phyloP scores from a whole-genome alignment of 2,329 filamentous ascomycete species.

The Neonectria sp. region DNA sequence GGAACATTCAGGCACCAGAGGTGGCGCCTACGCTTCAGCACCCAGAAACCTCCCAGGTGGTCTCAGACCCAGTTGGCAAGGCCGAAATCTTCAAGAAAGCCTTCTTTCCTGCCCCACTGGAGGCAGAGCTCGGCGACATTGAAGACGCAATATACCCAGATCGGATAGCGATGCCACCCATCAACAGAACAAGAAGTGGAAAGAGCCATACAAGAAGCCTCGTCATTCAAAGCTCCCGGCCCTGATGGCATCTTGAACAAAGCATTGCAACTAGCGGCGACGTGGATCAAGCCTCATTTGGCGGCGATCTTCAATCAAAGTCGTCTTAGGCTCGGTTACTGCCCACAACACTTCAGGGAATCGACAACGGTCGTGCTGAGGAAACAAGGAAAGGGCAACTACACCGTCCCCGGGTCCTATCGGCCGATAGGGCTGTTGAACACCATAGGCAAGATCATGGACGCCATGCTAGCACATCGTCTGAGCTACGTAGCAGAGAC shows the following conservation, averaged over 20 bases:
- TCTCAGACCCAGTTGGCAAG: neutral
- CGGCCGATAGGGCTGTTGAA: neutral
- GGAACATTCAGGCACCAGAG: neutral
- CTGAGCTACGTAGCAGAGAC: constrained; percentile 14
- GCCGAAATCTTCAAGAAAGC: neutral
- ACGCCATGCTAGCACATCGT: constrained; percentile 7
- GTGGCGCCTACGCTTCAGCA: neutral
- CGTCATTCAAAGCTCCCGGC: neutral
- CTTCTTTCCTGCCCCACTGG: neutral
- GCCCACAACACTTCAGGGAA: neutral
- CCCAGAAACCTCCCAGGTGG: neutral
- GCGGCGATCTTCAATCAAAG: constrained; percentile 4
- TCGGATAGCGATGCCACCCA: neutral
- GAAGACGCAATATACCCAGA: neutral
- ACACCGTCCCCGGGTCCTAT: neutral
- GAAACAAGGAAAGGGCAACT: constrained; percentile 2
- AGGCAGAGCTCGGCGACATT: neutral
- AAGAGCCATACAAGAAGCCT: constrained; percentile 2
- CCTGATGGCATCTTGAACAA: neutral
- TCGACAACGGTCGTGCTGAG: constrained; percentile 1
- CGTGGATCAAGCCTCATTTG: neutral
- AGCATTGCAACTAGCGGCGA: neutral
- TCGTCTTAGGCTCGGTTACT: constrained; percentile 6
- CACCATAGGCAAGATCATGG: constrained; percentile 7
- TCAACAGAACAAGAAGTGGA: constrained; percentile 1